Conservation (phyloP, 2,329 filamentous ascomycete genomes). For the Diaporthe ilicicola region DNA sequence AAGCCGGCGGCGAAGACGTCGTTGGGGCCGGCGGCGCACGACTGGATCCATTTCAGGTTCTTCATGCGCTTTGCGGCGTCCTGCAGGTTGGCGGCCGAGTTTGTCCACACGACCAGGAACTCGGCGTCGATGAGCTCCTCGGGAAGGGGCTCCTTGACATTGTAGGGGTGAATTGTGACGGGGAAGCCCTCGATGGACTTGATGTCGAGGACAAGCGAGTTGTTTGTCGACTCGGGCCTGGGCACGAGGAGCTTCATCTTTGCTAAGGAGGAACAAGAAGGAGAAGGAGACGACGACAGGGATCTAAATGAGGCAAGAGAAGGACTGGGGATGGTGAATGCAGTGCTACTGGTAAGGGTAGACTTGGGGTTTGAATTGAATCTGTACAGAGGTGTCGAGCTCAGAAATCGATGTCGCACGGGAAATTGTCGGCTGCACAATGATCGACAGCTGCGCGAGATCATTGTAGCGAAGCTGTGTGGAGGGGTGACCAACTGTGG, state of each 20-base stretch:
- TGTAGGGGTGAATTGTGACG: slow-evolving; percentile 65
- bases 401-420: not conserved
- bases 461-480: slow-evolving; percentile 16
- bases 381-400: not conserved
- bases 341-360: not conserved
- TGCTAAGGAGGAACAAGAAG: slow-evolving; percentile 32
- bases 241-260: slow-evolving; percentile 74
- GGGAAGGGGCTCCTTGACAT: slow-evolving; percentile 64
- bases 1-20: slow-evolving; percentile 71
- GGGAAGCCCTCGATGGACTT: slow-evolving; percentile 65
- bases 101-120: slow-evolving; percentile 69
- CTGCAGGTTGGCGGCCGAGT: slow-evolving; percentile 64
- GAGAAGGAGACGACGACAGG: not conserved
- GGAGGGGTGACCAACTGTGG: not conserved
- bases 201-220: slow-evolving; percentile 53
- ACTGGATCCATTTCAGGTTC: slow-evolving; percentile 72
- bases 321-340: not conserved
- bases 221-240: slow-evolving; percentile 52
- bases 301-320: not conserved
- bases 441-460: slow-evolving; percentile 1
- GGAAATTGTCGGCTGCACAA: not conserved
- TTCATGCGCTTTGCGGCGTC: slow-evolving; percentile 64
- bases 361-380: not conserved
- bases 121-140: slow-evolving; percentile 67
- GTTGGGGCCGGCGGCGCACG: slow-evolving; percentile 71